Conservation (phyloP, 179 eudicot genomes). For the Camellia oleifera region DNA sequence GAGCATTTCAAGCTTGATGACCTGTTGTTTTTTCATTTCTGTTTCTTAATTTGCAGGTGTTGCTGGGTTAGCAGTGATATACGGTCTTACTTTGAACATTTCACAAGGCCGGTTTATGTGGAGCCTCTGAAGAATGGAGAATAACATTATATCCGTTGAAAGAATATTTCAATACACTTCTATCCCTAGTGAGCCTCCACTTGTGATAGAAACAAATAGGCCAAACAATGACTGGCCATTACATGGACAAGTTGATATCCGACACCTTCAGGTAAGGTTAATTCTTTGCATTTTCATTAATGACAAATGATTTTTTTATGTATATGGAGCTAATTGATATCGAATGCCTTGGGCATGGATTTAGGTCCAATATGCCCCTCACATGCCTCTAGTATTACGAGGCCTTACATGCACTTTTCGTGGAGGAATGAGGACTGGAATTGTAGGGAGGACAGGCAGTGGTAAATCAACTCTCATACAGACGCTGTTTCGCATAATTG, state of each 20-base stretch:
- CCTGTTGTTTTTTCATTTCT: neutral
- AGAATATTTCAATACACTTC: slow-evolving; percentile 37
- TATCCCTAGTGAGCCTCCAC: slow-evolving; percentile 39
- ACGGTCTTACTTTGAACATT: slow-evolving; percentile 40
- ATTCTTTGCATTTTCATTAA: neutral
- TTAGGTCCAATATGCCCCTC: slow-evolving; percentile 82
- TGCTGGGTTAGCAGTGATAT: slow-evolving; percentile 45
- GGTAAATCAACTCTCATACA: slow-evolving; percentile 40
- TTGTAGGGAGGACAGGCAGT: slow-evolving; percentile 42
- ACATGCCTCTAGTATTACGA: slow-evolving; percentile 70
- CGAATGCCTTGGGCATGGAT: neutral
- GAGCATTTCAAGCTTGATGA: neutral
- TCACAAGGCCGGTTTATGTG: slow-evolving; percentile 33
- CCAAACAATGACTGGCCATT: slow-evolving; percentile 33
- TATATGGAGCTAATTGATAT: neutral
- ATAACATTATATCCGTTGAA: slow-evolving; percentile 46
- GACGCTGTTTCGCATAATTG: slow-evolving; percentile 33
- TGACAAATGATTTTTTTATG: neutral
- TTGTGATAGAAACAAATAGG: slow-evolving; percentile 28
- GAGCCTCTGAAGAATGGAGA: slow-evolving; percentile 38
- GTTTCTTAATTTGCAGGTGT: slow-evolving; percentile 24
- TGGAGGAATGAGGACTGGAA: slow-evolving; percentile 34
- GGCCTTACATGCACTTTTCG: slow-evolving; percentile 62
- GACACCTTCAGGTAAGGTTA: slow-evolving; percentile 48
- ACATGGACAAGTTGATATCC: slow-evolving; percentile 43